A percentile compares a stretch with the other conserved stretches of the same genome.
Evolutionary conservation across 225 moss, liverwort and hornwort species (phyloP).

Genomic region (Ulota crispa): DNA sequence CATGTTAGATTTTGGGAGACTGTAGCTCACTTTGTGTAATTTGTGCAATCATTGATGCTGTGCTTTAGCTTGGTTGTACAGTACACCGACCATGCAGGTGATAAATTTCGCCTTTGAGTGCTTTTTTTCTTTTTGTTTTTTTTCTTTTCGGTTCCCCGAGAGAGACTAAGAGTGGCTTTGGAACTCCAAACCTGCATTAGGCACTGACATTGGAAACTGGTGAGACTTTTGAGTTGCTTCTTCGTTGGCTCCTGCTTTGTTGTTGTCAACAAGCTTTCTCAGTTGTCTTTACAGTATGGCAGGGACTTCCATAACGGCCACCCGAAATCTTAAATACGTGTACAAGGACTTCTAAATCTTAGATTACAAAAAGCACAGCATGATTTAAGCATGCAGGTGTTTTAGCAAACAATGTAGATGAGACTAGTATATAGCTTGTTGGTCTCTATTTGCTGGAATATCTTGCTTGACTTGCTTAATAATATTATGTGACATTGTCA

Average conservation of each 20-base stretch:
- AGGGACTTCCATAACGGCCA: neutral
- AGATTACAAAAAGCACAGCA: neutral
- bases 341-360: neutral
- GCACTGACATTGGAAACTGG: neutral
- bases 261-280: neutral
- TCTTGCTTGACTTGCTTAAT: too few relatives aligned
- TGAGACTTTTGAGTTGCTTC: conserved; percentile 7
- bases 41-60: conserved; percentile 21
- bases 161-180: neutral
- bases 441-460: too few relatives aligned
- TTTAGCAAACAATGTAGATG: too few relatives aligned
- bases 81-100: neutral
- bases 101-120: neutral
- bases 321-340: neutral
- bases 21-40: conserved; percentile 2
- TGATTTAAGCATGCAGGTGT: too few relatives aligned
- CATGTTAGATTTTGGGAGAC: conserved; percentile 6
- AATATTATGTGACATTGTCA: too few relatives aligned
- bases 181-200: conserved; percentile 1
- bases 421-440: too few relatives aligned
- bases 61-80: neutral
- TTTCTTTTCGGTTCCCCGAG: too few relatives aligned
- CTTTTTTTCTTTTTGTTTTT: neutral
- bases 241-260: neutral
- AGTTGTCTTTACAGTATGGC: neutral